Evolutionary conservation across 495 filamentous ascomycete genomes (phyloP).

Genomic region (Trichoderma parareesei): DNA sequence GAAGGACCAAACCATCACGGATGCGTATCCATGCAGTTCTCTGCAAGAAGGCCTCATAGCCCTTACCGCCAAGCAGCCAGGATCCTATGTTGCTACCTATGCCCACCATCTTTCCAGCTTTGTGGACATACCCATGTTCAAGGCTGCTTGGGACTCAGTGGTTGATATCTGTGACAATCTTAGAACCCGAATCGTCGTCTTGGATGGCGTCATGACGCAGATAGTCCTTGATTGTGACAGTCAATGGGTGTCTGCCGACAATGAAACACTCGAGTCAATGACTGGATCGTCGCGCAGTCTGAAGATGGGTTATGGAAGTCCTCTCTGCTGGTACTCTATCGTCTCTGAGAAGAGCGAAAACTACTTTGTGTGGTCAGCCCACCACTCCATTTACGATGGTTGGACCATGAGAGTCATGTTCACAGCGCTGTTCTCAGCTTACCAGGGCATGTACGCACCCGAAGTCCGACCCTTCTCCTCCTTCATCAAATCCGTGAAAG

Average conservation of each 20-base stretch:
- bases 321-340: conserved; percentile 2
- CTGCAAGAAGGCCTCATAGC: conserved; percentile 39
- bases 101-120: conserved; percentile 30
- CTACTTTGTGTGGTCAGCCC: conserved; percentile 10
- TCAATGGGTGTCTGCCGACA: background rate
- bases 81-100: conserved; percentile 27
- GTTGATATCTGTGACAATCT: background rate
- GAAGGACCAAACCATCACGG: conserved; percentile 11
- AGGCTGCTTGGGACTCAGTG: background rate
- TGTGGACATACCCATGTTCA: conserved; percentile 20
- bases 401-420: conserved; percentile 11
- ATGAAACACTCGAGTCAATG: background rate
- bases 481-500: background rate
- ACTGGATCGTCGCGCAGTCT: background rate
- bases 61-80: conserved; percentile 25
- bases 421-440: background rate
- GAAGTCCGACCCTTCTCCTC: background rate
- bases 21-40: conserved; percentile 49
- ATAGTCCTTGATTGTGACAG: background rate
- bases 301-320: conserved; percentile 1
- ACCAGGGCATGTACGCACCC: background rate
- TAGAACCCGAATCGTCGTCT: background rate
- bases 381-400: conserved; percentile 13
- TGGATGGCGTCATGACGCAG: conserved; percentile 2
- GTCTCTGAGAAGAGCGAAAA: conserved; percentile 1